These are phyloP conservation scores for Neofusicoccum kwambonambiense DNA, from an alignment of 2,329 filamentous ascomycete species.

Conservation along the genomic window DNA sequence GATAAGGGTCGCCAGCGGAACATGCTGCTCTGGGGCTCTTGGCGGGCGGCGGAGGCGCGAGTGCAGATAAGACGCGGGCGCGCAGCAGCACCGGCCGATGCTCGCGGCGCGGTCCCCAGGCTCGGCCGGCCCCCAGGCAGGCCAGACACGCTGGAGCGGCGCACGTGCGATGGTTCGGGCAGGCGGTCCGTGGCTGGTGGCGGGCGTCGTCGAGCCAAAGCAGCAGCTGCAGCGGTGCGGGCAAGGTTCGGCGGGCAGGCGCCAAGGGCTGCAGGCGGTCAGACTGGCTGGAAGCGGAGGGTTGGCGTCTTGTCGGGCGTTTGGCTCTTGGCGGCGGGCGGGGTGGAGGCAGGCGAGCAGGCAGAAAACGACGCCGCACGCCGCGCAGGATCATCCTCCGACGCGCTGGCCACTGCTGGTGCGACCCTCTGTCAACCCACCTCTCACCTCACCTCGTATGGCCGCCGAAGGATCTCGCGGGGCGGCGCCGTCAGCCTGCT, in stretches of 20 bases:
- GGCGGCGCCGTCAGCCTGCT: neutral
- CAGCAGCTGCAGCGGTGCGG: neutral
- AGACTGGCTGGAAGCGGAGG: neutral
- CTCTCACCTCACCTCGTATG: neutral
- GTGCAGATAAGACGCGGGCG: neutral
- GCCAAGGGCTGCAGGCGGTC: neutral
- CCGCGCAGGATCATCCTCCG: too few relatives aligned
- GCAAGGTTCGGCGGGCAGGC: neutral
- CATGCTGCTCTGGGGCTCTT: neutral
- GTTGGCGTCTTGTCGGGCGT: neutral
- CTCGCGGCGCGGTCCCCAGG: neutral
- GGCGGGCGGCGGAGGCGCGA: neutral
- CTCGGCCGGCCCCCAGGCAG: neutral
- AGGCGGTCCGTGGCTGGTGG: neutral
- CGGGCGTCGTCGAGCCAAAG: neutral
- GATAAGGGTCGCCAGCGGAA: neutral
- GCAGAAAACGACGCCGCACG: neutral
- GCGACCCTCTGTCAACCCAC: neutral
- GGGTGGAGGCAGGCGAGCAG: neutral
- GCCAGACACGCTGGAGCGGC: neutral
- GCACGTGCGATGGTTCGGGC: neutral
- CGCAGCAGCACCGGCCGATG: too few relatives aligned
- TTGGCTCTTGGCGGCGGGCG: neutral
- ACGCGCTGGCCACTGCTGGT: neutral
- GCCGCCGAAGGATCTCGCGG: neutral